Percentiles rank a stretch among this genome's conserved stretches.
These are phyloP conservation scores for Mesembryanthemum crystallinum DNA, from an alignment of 148 eudicot genomes.

Conservation along the genomic window DNA sequence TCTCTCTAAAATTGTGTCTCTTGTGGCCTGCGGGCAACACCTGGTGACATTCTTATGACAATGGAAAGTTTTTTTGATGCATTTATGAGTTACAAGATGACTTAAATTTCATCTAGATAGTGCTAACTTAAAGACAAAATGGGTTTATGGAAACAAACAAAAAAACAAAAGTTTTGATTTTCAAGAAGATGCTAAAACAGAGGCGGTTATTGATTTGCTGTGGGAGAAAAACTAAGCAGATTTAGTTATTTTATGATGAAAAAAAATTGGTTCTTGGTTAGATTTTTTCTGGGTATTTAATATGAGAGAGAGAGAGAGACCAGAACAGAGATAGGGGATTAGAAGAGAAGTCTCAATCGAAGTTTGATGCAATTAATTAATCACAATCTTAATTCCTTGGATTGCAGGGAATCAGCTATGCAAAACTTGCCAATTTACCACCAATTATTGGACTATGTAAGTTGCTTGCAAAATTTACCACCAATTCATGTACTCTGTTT, in stretches of 20 bases:
- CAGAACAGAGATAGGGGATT: not conserved
- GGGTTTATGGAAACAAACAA: not conserved
- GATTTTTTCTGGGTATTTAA: slow-evolving; percentile 5
- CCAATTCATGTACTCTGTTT: not conserved
- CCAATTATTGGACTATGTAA: slow-evolving; percentile 90
- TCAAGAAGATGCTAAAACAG: slow-evolving; percentile 13
- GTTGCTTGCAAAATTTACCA: slow-evolving; percentile 13
- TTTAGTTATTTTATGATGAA: too few relatives aligned
- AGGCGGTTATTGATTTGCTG: not conserved
- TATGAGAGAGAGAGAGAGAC: not conserved
- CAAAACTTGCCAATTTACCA: slow-evolving; percentile 96
- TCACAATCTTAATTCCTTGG: slow-evolving; percentile 13
- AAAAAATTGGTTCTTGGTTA: too few relatives aligned
- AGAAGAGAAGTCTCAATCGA: slow-evolving; percentile 11
- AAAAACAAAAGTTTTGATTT: not conserved
- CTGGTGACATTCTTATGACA: slow-evolving; percentile 3
- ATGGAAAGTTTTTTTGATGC: not conserved
- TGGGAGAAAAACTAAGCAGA: too few relatives aligned
- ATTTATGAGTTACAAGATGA: not conserved
- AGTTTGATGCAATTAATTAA: slow-evolving; percentile 16
- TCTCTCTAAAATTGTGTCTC: not conserved
- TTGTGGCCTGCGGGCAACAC: not conserved
- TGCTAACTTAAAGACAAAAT: not conserved
- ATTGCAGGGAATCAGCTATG: slow-evolving; percentile 90
- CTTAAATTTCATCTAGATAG: not conserved